A percentile compares a stretch with the other conserved stretches of the same genome.
Conservation (phyloP, 768 basidiomycete species). For the Porphyrellus cyaneotinctus region DNA sequence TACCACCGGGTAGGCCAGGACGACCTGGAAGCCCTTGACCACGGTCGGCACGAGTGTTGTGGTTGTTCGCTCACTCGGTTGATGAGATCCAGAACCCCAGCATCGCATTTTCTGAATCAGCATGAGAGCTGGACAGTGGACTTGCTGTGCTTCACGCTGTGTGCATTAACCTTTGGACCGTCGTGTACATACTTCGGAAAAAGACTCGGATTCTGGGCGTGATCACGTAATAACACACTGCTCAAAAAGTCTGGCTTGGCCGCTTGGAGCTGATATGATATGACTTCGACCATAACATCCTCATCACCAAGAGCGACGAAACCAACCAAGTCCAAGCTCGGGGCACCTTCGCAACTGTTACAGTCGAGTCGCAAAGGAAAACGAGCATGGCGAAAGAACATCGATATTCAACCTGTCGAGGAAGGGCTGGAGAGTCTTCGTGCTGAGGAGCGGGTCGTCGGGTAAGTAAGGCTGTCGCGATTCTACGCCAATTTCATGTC, state of each 20-base stretch:
- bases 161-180: no score
- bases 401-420: constrained; percentile 80
- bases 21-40: no score
- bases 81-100: no score
- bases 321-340: constrained; percentile 10
- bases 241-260: background rate
- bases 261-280: constrained; percentile 1
- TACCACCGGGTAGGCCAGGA: no score
- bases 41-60: no score
- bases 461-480: constrained; percentile 45
- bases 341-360: constrained; percentile 28
- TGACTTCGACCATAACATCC: constrained; percentile 3
- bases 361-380: constrained; percentile 89
- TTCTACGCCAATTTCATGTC: background rate
- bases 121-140: no score
- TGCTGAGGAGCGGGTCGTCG: constrained; percentile 75
- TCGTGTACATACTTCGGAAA: no score
- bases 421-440: constrained; percentile 68
- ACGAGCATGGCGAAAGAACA: constrained; percentile 89
- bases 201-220: no score
- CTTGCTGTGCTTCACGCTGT: no score
- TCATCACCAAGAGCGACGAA: constrained; percentile 9
- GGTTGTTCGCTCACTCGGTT: no score
- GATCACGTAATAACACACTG: no score
- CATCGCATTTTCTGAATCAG: no score